Evolutionary conservation across 2,329 filamentous ascomycete species (phyloP), one percentile per base, ranked within the genome.

Genomic region (Monosporascus sp.): DNA sequence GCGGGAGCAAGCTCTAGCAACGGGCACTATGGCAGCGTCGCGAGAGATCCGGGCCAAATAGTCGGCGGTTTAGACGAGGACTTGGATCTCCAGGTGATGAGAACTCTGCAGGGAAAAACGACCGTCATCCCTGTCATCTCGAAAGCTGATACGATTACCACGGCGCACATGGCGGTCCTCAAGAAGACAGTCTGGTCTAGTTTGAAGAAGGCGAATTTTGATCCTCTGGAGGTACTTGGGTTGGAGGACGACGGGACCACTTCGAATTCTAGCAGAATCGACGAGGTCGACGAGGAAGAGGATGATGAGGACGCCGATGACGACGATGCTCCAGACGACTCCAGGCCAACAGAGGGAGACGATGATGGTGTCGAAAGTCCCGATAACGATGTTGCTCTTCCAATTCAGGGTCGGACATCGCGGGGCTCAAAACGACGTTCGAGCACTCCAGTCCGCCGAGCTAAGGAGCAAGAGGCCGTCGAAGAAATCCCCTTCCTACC

Each of bases 111-210:
- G 69, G 88, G 89, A 63, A 97, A 96, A 78, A 97, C 94, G 0
- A 96, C 90, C 0, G 90, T 97, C 54, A 90, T 99, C 47, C 94
- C 94, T 0, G 86, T 99, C 54, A 93, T 99, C 65, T 89, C 91
- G 67, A 99, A 99, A 73, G 93, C 94, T 39, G 94, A 99, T 69
- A 97, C 92, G 15, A 88, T 97, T 62, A 97, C 94, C n/a, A 86
- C 88, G 0, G 88, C 89, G 50, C 94, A 99, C 72, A 97, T 97
- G 94, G 79, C 83, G 46, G 86, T 90, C 63, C 81, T 99, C 60
- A 97, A 97, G 77, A 90, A 87, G 72, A 86, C 87, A 14, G 92
- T 99, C 36, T 95, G 89, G 84, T 84, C 90, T 51, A 92, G 88
- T 62, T 78, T 99, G 57, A 93, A 94, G 73, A 85, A 84, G 64